Base-by-base conservation (phyloP, 495 filamentous ascomycete genomes). In the Hypoxylon fuscum region DNA sequence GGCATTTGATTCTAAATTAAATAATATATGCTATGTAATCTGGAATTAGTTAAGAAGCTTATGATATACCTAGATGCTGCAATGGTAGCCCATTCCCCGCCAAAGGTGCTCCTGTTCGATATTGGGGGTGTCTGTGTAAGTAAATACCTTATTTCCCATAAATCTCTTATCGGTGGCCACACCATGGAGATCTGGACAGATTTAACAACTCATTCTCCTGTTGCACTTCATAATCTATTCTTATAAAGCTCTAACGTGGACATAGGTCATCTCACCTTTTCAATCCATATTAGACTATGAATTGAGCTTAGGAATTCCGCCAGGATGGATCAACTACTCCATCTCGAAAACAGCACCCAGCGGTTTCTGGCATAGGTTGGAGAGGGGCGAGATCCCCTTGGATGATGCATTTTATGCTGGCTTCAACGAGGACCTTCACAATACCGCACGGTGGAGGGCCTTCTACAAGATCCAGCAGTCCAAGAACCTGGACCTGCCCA, bases 51-150 rank as follows among this genome's bases (percentile, higher is more conserved):
- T n/a, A 27, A 27, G 4, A 8, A 27, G 25, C 25, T 27, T 27
- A 27, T 27, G 25, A 17, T 20, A 42, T 59, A 51, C 27, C 66
- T 74, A 45, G 73, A 74, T 44, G 10, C 43, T 18, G 59, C 55
- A 37, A 81, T 79, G 77, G 58, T 56, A 7, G 22, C 71, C 9
- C 52, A 61, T 29, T 78, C 81, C 43, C 74, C 78, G 51, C 90
- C 93, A 15, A 87, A 92, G 68, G 92, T 91, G 53, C 77, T 97
- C 23, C 79, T 98, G 34, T 98, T 98, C 73, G 95, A 98, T 76
- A 93, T 98, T 70, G 95, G 95, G 40, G 95, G 95, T 59, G 95
- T 98, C 64, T 95, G 91, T 81, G 95, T 97, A 89, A 79, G 90
- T 79, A 52, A n/a, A 27, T 34, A 17, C 18, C 21, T 2, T 22